These are phyloP conservation scores for Aspergillus japonicus DNA, from an alignment of 2,329 filamentous ascomycete species.

Conservation along the genomic window DNA sequence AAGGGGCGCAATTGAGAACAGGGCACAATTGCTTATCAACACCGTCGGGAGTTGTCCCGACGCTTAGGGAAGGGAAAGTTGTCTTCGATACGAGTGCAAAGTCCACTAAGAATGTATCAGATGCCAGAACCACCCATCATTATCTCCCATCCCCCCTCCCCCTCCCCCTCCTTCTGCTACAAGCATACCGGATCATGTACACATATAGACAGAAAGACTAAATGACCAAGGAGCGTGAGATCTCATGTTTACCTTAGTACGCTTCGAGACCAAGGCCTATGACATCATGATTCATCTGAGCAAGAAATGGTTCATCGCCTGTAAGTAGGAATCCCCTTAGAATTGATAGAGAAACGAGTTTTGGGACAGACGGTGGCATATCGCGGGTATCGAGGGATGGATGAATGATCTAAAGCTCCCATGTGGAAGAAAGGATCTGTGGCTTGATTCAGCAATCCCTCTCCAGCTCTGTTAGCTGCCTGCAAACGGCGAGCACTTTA, in stretches of 20 bases:
- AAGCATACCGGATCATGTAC: slow-evolving; percentile 19
- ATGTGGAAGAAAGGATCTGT: slow-evolving; percentile 18
- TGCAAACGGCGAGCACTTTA: neutral
- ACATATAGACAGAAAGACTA: slow-evolving; percentile 3
- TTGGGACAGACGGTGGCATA: neutral
- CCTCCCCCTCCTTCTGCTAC: slow-evolving; percentile 2
- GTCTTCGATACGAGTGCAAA: neutral
- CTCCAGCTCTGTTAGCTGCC: neutral
- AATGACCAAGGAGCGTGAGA: slow-evolving; percentile 22
- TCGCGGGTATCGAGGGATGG: slow-evolving; percentile 18
- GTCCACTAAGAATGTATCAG: slow-evolving; percentile 19
- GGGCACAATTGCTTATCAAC: neutral
- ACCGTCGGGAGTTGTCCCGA: neutral
- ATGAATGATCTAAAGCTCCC: slow-evolving; percentile 16
- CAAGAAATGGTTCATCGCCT: neutral
- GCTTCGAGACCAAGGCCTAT: slow-evolving; percentile 3
- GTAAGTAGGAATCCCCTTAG: neutral
- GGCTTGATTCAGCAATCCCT: neutral
- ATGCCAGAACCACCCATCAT: slow-evolving; percentile 12
- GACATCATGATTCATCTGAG: slow-evolving; percentile 14
- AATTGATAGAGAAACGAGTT: neutral
- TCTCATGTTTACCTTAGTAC: neutral
- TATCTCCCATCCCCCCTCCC: no score
- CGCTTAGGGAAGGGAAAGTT: neutral
- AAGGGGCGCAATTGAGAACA: no score